These are phyloP conservation scores for Aurantiochytrium sp. DNA, from an alignment of 108 stramenopile species.

Conservation along the genomic window DNA sequence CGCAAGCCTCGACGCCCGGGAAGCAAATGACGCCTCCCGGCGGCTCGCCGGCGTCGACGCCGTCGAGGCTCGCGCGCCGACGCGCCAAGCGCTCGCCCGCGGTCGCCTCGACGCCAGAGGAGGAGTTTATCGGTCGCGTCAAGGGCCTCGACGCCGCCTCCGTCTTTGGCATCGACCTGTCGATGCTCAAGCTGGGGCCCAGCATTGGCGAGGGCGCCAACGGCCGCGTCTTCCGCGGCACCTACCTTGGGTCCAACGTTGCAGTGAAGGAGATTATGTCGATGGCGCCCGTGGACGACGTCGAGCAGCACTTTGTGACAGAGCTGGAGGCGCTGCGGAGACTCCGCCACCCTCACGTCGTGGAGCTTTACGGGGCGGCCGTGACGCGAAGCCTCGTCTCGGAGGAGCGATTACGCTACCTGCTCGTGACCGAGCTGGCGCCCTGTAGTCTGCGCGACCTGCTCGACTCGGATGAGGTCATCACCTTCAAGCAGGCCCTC, in stretches of 20 bases:
- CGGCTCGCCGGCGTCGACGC: background rate
- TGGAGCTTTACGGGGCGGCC: background rate
- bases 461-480: constrained; percentile 1
- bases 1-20: background rate
- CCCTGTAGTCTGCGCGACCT: background rate
- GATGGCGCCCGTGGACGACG: background rate
- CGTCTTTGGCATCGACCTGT: constrained; percentile 11
- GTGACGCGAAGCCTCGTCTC: background rate
- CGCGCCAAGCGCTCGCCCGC: background rate
- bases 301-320: constrained; percentile 13
- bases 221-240: background rate
- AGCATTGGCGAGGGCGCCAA: constrained; percentile 18
- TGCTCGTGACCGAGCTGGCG: constrained; percentile 15
- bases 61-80: background rate
- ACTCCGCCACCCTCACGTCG: constrained; percentile 14
- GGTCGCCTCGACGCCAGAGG: background rate
- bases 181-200: background rate
- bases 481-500: constrained; percentile 12
- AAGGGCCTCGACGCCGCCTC: background rate
- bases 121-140: background rate
- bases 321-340: background rate
- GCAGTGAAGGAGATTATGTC: constrained; percentile 11
- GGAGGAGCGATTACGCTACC: background rate
- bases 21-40: background rate
- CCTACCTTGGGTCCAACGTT: background rate